phyloP scores from a whole-genome alignment of 306 rosid genomes.

The Cicer judaicum region DNA sequence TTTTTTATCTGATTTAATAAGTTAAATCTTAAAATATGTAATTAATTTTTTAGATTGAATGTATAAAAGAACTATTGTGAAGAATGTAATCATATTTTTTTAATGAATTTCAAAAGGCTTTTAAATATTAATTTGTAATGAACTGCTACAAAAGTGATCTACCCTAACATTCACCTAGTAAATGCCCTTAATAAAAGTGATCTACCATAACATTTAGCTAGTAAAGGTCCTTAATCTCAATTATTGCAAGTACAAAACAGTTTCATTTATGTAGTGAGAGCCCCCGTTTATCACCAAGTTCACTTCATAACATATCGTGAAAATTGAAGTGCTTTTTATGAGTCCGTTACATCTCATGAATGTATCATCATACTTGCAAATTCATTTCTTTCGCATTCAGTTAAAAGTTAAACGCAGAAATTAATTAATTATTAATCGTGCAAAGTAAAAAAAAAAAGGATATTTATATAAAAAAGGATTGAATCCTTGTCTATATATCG shows the following conservation, averaged over 20 bases:
- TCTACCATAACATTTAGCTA: too few species aligned
- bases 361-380: neutral
- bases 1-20: too few species aligned
- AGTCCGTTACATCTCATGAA: slow-evolving; percentile 38
- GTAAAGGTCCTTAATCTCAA: neutral
- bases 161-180: too few species aligned
- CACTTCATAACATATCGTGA: slow-evolving; percentile 32
- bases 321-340: slow-evolving; percentile 34
- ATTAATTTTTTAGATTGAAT: too few species aligned
- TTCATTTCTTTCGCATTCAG: slow-evolving; percentile 20
- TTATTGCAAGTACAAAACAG: neutral
- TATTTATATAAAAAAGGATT: neutral
- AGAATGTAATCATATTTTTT: too few species aligned
- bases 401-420: slow-evolving; percentile 25
- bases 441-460: neutral
- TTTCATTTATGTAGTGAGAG: slow-evolving; percentile 24
- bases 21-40: too few species aligned
- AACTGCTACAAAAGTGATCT: too few species aligned
- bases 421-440: neutral
- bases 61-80: too few species aligned
- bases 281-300: slow-evolving; percentile 28
- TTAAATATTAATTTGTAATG: too few species aligned
- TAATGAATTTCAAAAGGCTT: too few species aligned
- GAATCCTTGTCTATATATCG: slow-evolving; percentile 1
- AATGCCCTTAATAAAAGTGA: too few species aligned